Base-by-base conservation (phyloP, 768 basidiomycete species). In the Symmetrospora coprosmae region DNA sequence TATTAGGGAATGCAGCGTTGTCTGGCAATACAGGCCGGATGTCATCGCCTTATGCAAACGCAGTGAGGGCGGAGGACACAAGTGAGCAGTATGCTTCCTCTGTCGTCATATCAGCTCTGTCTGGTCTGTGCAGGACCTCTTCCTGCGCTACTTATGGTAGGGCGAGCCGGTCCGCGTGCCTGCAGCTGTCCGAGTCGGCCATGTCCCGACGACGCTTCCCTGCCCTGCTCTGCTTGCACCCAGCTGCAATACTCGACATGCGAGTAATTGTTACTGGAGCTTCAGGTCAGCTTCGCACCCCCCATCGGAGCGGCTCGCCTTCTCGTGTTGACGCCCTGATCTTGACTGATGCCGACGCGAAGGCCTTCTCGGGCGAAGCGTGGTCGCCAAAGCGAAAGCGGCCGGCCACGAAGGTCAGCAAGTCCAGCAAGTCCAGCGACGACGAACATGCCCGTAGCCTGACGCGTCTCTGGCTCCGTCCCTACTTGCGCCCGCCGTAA, bases 331-430 rank as follows among this genome's bases (percentile, higher is more conserved):
- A n/a, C n/a, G 19, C 21, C 48, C 31, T 39, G 45, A 13, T 11
- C 30, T 35, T 53, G 51, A 53, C 28, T 14, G 17, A 13, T 11
- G n/a, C 28, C 6, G 16, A 8, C 59, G n/a, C 23, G 43, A 17
- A 40, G 62, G 62, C 21, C 25, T 63, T n/a, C 45, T 63, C 19
- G 62, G 62, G 4, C 28, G 62, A 16, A 56, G 43, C 2, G 49
- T 63, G 7, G 43, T 40, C 8, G 27, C 45, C 21, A 13, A 47
- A 31, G 52, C 52, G n/a, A 59, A 59, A 31, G 25, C 21, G 4
- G 19, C 52, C 7, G 62, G 62, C 17, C 38, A 43, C 14, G 62
- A 63, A 47, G 56, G 62, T 61, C n/a, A n/a, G 5, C 19, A 27
- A 50, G 40, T 19, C 23, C n/a, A n/a, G n/a, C n/a, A n/a, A n/a